These are phyloP conservation scores for Euphorbia schlechtendalii DNA, from an alignment of 441 rosid species.

Conservation along the genomic window DNA sequence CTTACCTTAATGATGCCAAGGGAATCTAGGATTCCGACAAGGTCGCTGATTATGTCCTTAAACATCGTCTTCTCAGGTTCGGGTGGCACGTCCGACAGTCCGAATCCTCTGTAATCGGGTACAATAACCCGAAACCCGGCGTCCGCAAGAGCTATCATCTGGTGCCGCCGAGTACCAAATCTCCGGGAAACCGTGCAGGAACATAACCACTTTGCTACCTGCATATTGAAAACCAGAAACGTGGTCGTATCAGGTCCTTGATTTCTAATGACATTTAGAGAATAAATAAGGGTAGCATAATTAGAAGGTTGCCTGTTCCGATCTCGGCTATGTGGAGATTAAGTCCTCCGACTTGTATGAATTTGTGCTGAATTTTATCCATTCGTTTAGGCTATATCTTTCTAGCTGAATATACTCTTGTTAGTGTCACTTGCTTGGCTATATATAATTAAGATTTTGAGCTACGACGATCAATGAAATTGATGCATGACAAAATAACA, in stretches of 20 bases:
- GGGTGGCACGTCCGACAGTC: slow-evolving; percentile 45
- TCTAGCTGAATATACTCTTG: too few relatives aligned
- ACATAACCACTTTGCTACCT: slow-evolving; percentile 40
- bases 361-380: slow-evolving; percentile 39
- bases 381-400: too few relatives aligned
- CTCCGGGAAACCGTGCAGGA: slow-evolving; percentile 62
- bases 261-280: background rate
- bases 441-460: too few relatives aligned
- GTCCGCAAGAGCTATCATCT: slow-evolving; percentile 42
- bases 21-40: slow-evolving; percentile 31
- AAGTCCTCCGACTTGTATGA: slow-evolving; percentile 27
- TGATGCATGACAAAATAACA: too few relatives aligned
- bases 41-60: slow-evolving; percentile 18
- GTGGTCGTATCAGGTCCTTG: background rate
- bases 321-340: slow-evolving; percentile 40
- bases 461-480: too few relatives aligned
- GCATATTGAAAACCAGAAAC: background rate
- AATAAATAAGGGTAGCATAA: too few relatives aligned
- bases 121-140: slow-evolving; percentile 46
- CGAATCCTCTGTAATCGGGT: slow-evolving; percentile 48
- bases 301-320: slow-evolving; percentile 26
- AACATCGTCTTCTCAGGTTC: slow-evolving; percentile 38
- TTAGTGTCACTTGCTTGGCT: too few relatives aligned
- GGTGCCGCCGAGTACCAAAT: slow-evolving; percentile 65
- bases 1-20: slow-evolving; percentile 35